Base-by-base conservation (phyloP, 306 rosid species). In the Senna tora region DNA sequence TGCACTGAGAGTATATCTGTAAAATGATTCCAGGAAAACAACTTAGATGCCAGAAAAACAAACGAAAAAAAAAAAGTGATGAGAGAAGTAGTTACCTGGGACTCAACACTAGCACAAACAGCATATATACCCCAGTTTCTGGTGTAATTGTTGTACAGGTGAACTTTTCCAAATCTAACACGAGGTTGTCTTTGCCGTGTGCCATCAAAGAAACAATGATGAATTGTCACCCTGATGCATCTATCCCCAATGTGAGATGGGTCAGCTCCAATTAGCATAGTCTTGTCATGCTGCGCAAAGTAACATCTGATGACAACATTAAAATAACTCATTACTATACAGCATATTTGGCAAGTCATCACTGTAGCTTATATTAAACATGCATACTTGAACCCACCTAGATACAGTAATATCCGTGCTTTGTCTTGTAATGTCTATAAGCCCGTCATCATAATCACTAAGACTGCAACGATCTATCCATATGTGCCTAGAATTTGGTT, bases 401-500 rank as follows among this genome's bases (percentile, higher is more conserved):
- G 99, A 94, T 52, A 94, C 46, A 41, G 99, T 94, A 60, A 94
- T 88, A 78, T 91, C 96, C 0, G 97, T 94, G 93, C 97, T 91
- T 63, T 79, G 88, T 46, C 97, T 77, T 19, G 99, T 91, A 51
- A 94, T 94, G 79, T 94, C 99, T 5, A 91, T 91, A 41, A 91
- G 88, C 25, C 99, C 97, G 17, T 95, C 99, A 5, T 91, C 99
- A 32, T 91, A 91, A 77, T 91, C 97, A 15, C 85, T 82, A 41
- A 95, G 99, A 63, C 85, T 89, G 82, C 99, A 95, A 7, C 97
- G 83, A 51, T 95, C 99, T 28, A 95, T 95, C 97, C 99, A 95
- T 49, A 95, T 91, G 75, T 94, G 86, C 75, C 58, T 81, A 7
- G 97, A 91, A 60, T 94, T 94, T 9, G 99, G 99, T 67, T 94